Percentiles rank a stretch among this genome's conserved stretches.
Evolutionary conservation across 2,329 filamentous ascomycete genomes (phyloP).

Genomic region (Colletotrichum phormii): DNA sequence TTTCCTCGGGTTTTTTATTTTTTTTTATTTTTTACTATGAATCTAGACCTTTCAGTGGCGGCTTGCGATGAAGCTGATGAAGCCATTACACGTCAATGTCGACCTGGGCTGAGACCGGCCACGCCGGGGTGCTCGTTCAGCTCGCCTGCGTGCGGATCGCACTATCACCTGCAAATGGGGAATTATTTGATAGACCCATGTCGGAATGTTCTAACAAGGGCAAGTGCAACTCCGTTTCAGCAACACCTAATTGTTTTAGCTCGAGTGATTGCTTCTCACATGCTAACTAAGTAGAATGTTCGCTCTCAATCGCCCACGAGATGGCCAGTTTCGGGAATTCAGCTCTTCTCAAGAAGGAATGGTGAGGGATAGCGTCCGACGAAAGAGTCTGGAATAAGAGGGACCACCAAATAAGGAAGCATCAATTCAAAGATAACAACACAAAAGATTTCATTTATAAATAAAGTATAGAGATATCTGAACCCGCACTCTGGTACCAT

Average conservation of each 20-base stretch:
- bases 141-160: not conserved
- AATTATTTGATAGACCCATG: not conserved
- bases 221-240: too few species aligned
- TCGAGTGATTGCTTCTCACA: not conserved
- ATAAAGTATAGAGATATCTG: too few species aligned
- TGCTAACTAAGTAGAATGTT: not conserved
- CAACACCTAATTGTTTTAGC: too few species aligned
- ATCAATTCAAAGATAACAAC: too few species aligned
- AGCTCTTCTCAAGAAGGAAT: not conserved
- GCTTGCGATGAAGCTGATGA: too few species aligned
- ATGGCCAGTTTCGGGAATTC: not conserved
- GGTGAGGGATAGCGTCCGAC: not conserved
- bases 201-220: not conserved
- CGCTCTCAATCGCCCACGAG: not conserved
- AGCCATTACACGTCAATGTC: not conserved
- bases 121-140: not conserved
- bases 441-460: too few species aligned
- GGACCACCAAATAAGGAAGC: too few species aligned
- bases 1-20: too few species aligned
- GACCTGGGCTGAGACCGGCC: not conserved
- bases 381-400: too few species aligned
- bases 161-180: not conserved
- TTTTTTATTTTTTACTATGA: too few species aligned
- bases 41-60: too few species aligned
- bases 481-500: too few species aligned